Percentiles rank a stretch among this genome's conserved stretches.
These are phyloP conservation scores for Solanum peruvianum DNA, from an alignment of 257 asterid species.

Conservation along the genomic window DNA sequence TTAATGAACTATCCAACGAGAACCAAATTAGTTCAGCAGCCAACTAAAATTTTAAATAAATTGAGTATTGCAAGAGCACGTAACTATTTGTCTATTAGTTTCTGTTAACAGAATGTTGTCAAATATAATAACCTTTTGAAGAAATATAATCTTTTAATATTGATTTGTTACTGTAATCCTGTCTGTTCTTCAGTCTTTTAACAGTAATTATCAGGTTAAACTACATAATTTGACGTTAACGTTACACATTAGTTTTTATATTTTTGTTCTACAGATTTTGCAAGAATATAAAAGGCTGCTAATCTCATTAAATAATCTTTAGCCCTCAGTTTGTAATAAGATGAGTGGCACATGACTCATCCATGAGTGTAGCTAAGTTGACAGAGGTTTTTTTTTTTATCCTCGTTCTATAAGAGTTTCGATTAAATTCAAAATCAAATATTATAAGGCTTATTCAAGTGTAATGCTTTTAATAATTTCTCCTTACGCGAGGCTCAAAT, in stretches of 20 bases:
- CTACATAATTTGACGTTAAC: background rate
- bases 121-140: background rate
- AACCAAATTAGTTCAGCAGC: background rate
- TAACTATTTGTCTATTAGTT: background rate
- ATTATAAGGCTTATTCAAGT: too few relatives aligned
- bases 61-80: background rate
- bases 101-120: background rate
- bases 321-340: background rate
- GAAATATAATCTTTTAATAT: background rate
- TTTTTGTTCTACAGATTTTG: background rate
- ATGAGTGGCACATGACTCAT: background rate
- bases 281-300: background rate
- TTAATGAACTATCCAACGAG: background rate
- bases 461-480: too few relatives aligned
- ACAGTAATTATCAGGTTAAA: background rate
- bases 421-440: too few relatives aligned
- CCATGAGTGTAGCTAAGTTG: background rate
- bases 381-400: background rate
- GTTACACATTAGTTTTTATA: background rate
- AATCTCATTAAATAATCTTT: background rate
- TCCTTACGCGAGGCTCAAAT: too few relatives aligned
- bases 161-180: background rate
- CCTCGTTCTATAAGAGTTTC: rapidly evolving
- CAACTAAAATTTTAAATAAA: background rate
- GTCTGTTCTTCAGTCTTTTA: background rate